phyloP scores from a whole-genome alignment of 1,139 yeast genomes.

The Casaregolazyma lundiana region DNA sequence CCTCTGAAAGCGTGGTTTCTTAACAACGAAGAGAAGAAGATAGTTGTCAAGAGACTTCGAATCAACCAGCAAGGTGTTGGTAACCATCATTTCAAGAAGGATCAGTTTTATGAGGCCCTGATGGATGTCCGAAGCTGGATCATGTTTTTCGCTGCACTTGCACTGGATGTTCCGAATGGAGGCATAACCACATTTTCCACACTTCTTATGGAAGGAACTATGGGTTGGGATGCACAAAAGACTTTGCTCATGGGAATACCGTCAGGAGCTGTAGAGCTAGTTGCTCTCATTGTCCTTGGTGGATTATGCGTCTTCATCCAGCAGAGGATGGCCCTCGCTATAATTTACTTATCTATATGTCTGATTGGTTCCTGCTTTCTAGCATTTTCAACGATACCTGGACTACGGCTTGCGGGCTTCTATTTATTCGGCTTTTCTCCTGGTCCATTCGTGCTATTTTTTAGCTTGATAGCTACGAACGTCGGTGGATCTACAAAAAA shows the following conservation, averaged over 20 bases:
- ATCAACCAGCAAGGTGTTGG: slow-evolving; percentile 47
- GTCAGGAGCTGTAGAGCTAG: slow-evolving; percentile 21
- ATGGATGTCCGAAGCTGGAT: slow-evolving; percentile 44
- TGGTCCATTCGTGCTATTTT: slow-evolving; percentile 43
- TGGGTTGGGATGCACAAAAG: slow-evolving; percentile 26
- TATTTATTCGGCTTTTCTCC: slow-evolving; percentile 35
- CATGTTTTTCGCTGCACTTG: slow-evolving; percentile 31
- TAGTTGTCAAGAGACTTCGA: slow-evolving; percentile 9
- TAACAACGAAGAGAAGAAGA: slow-evolving; percentile 28
- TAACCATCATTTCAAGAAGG: slow-evolving; percentile 44
- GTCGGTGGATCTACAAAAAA: slow-evolving; percentile 56
- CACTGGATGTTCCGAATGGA: slow-evolving; percentile 45
- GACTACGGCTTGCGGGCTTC: slow-evolving; percentile 37
- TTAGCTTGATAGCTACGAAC: slow-evolving; percentile 46
- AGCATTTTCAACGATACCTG: slow-evolving; percentile 18
- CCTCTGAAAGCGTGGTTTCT: slow-evolving; percentile 46
- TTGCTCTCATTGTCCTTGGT: slow-evolving; percentile 7
- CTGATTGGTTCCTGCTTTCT: slow-evolving; percentile 24
- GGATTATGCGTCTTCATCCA: background rate
- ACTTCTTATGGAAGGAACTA: slow-evolving; percentile 24
- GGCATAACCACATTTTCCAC: slow-evolving; percentile 38
- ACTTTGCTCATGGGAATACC: slow-evolving; percentile 29
- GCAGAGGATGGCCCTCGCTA: background rate
- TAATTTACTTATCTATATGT: too few relatives aligned
- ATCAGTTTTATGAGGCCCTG: slow-evolving; percentile 45